Base-by-base conservation (phyloP, 306 rosid genomes). In the Spatholobus suberectus region DNA sequence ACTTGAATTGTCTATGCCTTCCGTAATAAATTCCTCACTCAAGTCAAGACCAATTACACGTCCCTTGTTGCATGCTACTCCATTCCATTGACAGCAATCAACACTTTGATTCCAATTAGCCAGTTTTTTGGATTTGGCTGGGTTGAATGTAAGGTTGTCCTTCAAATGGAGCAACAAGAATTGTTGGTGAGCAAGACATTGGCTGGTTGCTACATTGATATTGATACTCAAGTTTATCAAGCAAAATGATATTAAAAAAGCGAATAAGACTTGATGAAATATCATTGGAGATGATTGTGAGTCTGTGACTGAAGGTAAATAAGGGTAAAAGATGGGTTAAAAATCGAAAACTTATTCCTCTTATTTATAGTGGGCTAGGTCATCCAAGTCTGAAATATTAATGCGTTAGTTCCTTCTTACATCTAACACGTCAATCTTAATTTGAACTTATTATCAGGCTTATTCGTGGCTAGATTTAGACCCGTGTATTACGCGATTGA, bases 51-150 rank as follows among this genome's bases (percentile, higher is more conserved):
- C 73, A 27, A 51, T 37, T 12, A 81, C 83, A 23, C 4, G 52
- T 13, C 84, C 89, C 55, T 44, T 52, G 23, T 44, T 76, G 71
- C 89, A 90, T 24, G 35, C 18, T 0, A 91, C 88, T 26, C 92
- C 96, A 1, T 10, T 52, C 96, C 96, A 90, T 2, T 58, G 38
- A 80, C 88, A 86, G 18, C 87, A 87, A 87, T 82, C 82, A 1
- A n/a, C 1, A 20, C 29, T 86, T 52, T 55, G 55, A 43, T 83
- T 81, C 91, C 88, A 86, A 0, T 4, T 17, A 23, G 6, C 63
- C 3, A 86, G 54, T 52, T 87, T 85, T n/a, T 2, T 18, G 15
- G 93, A 85, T 1, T 0, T 0, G 1, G 37, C 0, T 35, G 15
- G 0, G 21, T 24, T 0, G 18, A 62, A 81, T 6, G 0, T 0